Conservation (phyloP, 2,329 filamentous ascomycete species). For the Calonectria fujianensis region DNA sequence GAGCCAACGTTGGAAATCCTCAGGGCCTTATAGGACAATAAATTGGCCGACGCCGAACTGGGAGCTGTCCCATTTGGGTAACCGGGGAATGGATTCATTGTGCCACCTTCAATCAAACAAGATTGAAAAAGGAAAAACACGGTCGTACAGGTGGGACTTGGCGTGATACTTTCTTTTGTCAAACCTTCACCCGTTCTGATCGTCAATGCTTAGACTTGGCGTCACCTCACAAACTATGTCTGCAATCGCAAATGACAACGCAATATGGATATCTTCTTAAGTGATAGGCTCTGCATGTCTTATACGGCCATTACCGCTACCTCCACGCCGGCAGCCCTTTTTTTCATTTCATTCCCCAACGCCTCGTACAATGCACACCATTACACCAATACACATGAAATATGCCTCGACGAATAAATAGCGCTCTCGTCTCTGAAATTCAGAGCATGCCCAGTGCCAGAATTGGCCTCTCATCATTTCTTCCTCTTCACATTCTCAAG, state of each 20-base stretch:
- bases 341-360: slow-evolving; percentile 35
- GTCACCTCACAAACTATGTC: not conserved
- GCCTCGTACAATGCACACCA: slow-evolving; percentile 34
- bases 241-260: not conserved
- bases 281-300: slow-evolving; percentile 25
- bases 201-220: not conserved
- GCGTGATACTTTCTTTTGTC: not conserved
- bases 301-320: slow-evolving; percentile 34
- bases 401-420: slow-evolving; percentile 5
- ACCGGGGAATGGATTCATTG: not conserved
- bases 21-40: slow-evolving; percentile 49
- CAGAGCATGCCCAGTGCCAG: not conserved
- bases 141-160: not conserved
- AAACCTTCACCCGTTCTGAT: not conserved
- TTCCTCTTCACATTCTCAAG: slow-evolving; percentile 4
- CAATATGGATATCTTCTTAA: slow-evolving; percentile 32
- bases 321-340: slow-evolving; percentile 17
- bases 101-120: not conserved
- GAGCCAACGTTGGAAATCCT: slow-evolving; percentile 48
- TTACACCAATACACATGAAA: slow-evolving; percentile 27
- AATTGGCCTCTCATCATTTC: not conserved
- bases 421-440: not conserved
- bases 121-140: slow-evolving; percentile 1
- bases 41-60: slow-evolving; percentile 42
- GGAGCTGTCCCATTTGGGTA: slow-evolving; percentile 4